These are phyloP conservation scores for Termitomyces sp. DNA, from an alignment of 768 basidiomycete genomes.

Conservation along the genomic window DNA sequence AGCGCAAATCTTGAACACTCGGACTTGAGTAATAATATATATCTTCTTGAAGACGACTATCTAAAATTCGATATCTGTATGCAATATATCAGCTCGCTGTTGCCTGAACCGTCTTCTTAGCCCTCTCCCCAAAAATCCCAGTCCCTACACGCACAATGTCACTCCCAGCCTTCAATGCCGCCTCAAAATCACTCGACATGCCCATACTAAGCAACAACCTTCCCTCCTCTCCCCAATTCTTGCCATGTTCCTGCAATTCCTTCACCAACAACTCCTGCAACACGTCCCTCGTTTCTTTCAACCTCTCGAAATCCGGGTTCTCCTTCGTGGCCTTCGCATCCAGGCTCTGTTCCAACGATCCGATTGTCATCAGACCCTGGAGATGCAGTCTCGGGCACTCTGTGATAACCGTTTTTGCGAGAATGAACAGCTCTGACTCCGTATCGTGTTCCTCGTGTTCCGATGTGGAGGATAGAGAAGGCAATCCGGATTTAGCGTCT, in stretches of 20 bases:
- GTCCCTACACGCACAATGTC: slow-evolving; percentile 90
- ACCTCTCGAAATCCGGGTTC: slow-evolving; percentile 68
- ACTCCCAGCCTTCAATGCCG: slow-evolving; percentile 78
- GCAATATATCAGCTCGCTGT: neutral
- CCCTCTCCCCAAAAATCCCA: slow-evolving; percentile 77
- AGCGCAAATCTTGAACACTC: slow-evolving; percentile 19
- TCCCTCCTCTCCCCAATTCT: slow-evolving; percentile 49
- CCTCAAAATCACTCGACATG: slow-evolving; percentile 93
- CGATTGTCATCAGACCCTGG: slow-evolving; percentile 96
- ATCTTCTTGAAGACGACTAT: no score
- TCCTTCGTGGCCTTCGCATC: slow-evolving; percentile 37
- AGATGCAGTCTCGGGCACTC: slow-evolving; percentile 73
- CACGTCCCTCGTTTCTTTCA: slow-evolving; percentile 59
- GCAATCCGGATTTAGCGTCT: slow-evolving; percentile 80
- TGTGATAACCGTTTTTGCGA: slow-evolving; percentile 67
- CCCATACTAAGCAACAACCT: slow-evolving; percentile 81
- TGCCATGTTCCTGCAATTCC: slow-evolving; percentile 17
- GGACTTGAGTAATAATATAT: neutral
- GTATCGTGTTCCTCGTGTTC: slow-evolving; percentile 20
- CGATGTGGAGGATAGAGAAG: slow-evolving; percentile 42
- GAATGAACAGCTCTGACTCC: slow-evolving; percentile 49
- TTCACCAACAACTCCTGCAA: slow-evolving; percentile 42
- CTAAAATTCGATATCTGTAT: neutral
- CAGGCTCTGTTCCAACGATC: slow-evolving; percentile 71
- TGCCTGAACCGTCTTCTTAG: slow-evolving; percentile 37